Percentiles rank a stretch among this genome's conserved stretches.
These are phyloP conservation scores for Trematosphaeria pertusa DNA, from an alignment of 2,329 filamentous ascomycete genomes.

Conservation along the genomic window DNA sequence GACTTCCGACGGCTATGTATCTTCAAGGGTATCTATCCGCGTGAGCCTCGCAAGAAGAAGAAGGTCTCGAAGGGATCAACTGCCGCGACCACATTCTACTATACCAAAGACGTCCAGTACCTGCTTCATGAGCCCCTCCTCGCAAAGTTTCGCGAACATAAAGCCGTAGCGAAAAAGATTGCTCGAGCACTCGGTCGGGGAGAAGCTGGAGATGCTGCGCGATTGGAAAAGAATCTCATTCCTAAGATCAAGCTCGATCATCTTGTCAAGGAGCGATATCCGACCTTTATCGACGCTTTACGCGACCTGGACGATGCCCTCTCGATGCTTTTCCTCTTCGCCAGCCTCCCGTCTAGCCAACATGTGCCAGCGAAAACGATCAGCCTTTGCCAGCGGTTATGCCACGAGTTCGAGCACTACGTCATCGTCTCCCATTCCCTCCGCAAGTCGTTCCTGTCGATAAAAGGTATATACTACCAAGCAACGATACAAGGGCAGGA, in stretches of 20 bases:
- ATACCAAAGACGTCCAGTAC: slow-evolving; percentile 96
- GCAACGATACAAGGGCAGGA: slow-evolving; percentile 97
- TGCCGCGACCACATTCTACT: slow-evolving; percentile 89
- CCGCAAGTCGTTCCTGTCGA: slow-evolving; percentile 95
- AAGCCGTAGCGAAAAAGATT: slow-evolving; percentile 97
- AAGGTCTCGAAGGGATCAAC: slow-evolving; percentile 93
- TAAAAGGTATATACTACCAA: slow-evolving; percentile 99
- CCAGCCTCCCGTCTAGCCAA: slow-evolving; percentile 88
- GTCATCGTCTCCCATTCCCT: slow-evolving; percentile 90
- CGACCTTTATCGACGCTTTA: slow-evolving; percentile 92
- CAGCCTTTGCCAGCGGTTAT: slow-evolving; percentile 89
- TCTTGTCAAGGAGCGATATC: slow-evolving; percentile 97
- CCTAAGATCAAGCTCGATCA: slow-evolving; percentile 92
- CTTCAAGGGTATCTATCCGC: slow-evolving; percentile 98
- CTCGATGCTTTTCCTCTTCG: slow-evolving; percentile 96
- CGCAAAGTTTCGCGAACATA: slow-evolving; percentile 95
- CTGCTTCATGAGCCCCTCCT: slow-evolving; percentile 95
- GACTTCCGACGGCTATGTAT: slow-evolving; percentile 99
- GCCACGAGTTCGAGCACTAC: slow-evolving; percentile 97
- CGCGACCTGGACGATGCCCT: slow-evolving; percentile 95
- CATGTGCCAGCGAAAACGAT: slow-evolving; percentile 95
- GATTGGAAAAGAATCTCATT: slow-evolving; percentile 89
- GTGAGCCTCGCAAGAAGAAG: slow-evolving; percentile 95
- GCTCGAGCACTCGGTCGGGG: slow-evolving; percentile 88
- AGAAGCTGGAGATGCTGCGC: slow-evolving; percentile 85